Percentiles rank a stretch among this genome's conserved stretches.
Evolutionary conservation across 768 basidiomycete genomes (phyloP).

Genomic region (Tulasnella sp.): DNA sequence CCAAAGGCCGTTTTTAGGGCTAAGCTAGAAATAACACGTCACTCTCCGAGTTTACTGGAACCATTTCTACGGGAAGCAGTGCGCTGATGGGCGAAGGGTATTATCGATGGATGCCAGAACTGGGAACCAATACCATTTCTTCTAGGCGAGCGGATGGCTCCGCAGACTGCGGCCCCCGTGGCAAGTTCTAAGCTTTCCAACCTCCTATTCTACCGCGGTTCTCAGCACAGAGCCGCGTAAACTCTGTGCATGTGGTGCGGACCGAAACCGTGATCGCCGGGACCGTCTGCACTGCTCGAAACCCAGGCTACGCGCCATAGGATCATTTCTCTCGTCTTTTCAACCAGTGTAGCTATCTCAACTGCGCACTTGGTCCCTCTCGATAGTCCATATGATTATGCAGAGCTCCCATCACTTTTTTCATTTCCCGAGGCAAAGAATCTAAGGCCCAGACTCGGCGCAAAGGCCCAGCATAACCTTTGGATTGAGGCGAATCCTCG

Average conservation of each 20-base stretch:
- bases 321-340: background rate
- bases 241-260: background rate
- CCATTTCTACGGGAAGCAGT: no score
- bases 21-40: background rate
- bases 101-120: background rate
- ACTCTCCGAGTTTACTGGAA: background rate
- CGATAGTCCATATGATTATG: background rate
- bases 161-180: background rate
- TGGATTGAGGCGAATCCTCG: conserved; percentile 5
- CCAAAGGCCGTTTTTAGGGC: background rate
- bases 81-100: background rate
- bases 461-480: background rate
- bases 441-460: background rate
- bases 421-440: conserved; percentile 8
- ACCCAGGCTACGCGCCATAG: background rate
- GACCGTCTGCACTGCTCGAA: background rate
- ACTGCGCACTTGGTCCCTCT: background rate
- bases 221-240: background rate
- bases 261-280: background rate
- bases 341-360: background rate
- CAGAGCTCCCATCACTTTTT: background rate
- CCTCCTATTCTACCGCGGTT: background rate
- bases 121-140: background rate
- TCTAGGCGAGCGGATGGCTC: background rate
- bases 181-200: background rate